Percentiles rank a stretch among this genome's conserved stretches.
Conservation (phyloP, 495 filamentous ascomycete species). For the Lophiotrema nucula region DNA sequence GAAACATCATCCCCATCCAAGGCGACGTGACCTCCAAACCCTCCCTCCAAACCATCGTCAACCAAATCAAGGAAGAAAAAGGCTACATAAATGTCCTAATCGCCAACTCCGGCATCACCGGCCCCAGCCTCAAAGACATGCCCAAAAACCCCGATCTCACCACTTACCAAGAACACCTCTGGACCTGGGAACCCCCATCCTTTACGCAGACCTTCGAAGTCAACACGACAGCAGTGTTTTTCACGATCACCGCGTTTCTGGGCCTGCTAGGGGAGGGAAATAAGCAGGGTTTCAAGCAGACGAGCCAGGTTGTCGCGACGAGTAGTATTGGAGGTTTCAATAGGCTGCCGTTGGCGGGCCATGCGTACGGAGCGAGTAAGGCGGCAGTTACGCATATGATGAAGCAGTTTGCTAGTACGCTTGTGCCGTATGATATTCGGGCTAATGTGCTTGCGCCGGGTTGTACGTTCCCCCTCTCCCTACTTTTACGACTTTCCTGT, state of each 20-base stretch:
- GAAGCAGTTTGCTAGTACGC: conserved; percentile 55
- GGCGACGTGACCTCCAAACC: conserved; percentile 68
- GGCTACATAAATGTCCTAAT: conserved; percentile 63
- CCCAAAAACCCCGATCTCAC: conserved; percentile 37
- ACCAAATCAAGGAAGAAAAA: conserved; percentile 51
- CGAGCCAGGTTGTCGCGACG: conserved; percentile 62
- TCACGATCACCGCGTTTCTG: conserved; percentile 49
- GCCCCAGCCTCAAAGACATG: conserved; percentile 46
- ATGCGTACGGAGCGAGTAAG: conserved; percentile 63
- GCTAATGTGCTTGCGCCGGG: conserved; percentile 67
- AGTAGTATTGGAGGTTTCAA: conserved; percentile 59
- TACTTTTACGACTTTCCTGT: not conserved
- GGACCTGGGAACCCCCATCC: conserved; percentile 47
- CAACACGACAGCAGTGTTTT: conserved; percentile 61
- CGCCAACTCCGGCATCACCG: conserved; percentile 65
- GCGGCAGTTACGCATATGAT: conserved; percentile 61
- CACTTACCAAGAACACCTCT: conserved; percentile 46
- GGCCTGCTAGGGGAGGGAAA: conserved; percentile 63
- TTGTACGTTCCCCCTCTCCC: not conserved
- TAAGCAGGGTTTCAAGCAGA: conserved; percentile 45
- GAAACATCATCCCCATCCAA: conserved; percentile 55
- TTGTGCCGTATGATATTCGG: conserved; percentile 58
- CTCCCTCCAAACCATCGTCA: conserved; percentile 53
- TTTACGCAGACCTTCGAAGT: conserved; percentile 58
- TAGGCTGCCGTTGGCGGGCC: conserved; percentile 53